Conservation (phyloP, 257 asterid genomes). For the Salvia miltiorrhiza region DNA sequence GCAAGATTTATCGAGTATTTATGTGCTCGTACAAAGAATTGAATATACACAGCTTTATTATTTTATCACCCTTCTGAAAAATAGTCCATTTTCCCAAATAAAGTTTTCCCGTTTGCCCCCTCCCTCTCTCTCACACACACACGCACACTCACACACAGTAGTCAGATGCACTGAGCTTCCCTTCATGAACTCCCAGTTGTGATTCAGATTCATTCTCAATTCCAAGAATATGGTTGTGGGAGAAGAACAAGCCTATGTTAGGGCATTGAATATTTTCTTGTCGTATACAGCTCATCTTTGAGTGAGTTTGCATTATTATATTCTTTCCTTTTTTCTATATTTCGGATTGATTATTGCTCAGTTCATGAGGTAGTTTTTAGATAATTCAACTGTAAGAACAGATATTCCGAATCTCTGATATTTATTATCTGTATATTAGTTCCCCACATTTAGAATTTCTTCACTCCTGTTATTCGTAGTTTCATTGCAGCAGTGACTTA, state of each 20-base stretch:
- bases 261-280: constrained; percentile 35
- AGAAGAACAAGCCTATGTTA: constrained; percentile 13
- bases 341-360: constrained; percentile 10
- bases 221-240: constrained; percentile 26
- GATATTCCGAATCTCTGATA: neutral
- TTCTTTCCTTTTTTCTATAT: neutral
- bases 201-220: constrained; percentile 13
- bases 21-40: neutral
- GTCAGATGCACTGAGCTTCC: constrained; percentile 15
- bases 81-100: constrained; percentile 20
- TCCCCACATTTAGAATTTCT: too few relatives aligned
- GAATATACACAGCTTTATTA: neutral
- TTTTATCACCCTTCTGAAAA: constrained; percentile 13
- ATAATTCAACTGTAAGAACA: too few relatives aligned
- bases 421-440: too few relatives aligned
- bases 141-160: constrained; percentile 5
- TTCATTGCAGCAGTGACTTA: neutral
- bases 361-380: neutral
- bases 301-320: constrained; percentile 28
- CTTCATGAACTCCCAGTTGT: constrained; percentile 17
- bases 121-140: neutral
- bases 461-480: neutral
- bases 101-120: constrained; percentile 8
- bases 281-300: constrained; percentile 31
- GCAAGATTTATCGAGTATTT: neutral